Evolutionary conservation across 108 stramenopile species (phyloP).

Genomic region (Fragilaria radians): DNA sequence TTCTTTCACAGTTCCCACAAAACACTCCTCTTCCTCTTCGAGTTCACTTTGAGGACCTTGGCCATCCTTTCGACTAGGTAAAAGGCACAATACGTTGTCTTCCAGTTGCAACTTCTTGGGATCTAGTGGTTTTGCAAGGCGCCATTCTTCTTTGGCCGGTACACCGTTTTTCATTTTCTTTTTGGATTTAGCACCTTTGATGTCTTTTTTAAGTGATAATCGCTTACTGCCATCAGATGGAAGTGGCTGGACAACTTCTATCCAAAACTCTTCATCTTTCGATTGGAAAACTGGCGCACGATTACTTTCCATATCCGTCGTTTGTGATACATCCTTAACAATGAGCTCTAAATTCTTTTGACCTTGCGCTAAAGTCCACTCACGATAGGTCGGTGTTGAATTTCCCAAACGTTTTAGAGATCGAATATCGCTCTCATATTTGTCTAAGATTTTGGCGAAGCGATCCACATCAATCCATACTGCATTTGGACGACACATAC

Average conservation of each 20-base stretch:
- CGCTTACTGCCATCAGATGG: constrained; percentile 11
- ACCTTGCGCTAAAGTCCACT: not conserved
- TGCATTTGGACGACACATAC: constrained; percentile 88
- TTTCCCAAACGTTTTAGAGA: constrained; percentile 1
- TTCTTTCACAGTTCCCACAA: constrained; percentile 56
- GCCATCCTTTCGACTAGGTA: constrained; percentile 13
- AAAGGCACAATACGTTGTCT: constrained; percentile 30
- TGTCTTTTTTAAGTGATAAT: constrained; percentile 22
- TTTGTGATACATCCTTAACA: not conserved
- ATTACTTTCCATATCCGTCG: constrained; percentile 6
- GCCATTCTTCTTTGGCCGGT: no score
- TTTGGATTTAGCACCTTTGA: constrained; percentile 15
- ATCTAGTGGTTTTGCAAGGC: constrained; percentile 27
- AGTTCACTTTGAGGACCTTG: no score
- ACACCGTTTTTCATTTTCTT: constrained; percentile 22
- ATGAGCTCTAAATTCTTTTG: no score
- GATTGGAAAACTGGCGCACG: not conserved
- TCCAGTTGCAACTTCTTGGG: constrained; percentile 17
- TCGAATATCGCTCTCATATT: constrained; percentile 57
- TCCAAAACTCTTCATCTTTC: constrained; percentile 3
- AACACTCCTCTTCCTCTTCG: constrained; percentile 64
- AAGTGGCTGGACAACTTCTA: constrained; percentile 1
- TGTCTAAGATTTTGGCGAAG: constrained; percentile 59
- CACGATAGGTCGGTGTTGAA: not conserved
- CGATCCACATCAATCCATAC: constrained; percentile 87